phyloP scores from a whole-genome alignment of 2,329 filamentous ascomycete species.

The Alternaria sp. region DNA sequence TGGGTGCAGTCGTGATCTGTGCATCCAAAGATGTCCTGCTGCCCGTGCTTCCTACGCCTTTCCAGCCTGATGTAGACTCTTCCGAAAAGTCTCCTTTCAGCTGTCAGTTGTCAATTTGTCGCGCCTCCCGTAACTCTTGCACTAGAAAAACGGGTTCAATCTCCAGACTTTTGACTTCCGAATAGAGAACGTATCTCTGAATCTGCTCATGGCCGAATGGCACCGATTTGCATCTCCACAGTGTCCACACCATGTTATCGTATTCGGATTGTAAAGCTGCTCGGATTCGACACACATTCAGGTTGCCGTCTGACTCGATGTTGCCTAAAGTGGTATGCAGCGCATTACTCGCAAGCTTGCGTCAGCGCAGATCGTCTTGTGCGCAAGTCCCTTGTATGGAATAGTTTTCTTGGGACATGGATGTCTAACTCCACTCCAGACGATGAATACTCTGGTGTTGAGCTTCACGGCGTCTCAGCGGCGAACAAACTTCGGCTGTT shows the following conservation, averaged over 20 bases:
- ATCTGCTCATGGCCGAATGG: neutral
- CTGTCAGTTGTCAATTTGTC: slow-evolving; percentile 16
- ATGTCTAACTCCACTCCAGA: slow-evolving; percentile 8
- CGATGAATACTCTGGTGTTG: slow-evolving; percentile 9
- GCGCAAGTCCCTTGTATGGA: slow-evolving; percentile 1
- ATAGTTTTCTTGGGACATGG: slow-evolving; percentile 6
- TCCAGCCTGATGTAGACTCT: slow-evolving; percentile 1
- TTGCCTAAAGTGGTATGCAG: neutral
- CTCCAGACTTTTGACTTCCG: neutral
- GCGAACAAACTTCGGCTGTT: slow-evolving; percentile 4
- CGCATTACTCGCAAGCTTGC: slow-evolving; percentile 8
- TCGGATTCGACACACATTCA: neutral
- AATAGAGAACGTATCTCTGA: neutral
- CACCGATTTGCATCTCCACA: neutral
- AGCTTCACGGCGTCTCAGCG: slow-evolving; percentile 10
- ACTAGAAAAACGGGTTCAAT: slow-evolving; percentile 10
- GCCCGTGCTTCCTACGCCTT: slow-evolving; percentile 1
- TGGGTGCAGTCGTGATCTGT: slow-evolving; percentile 8
- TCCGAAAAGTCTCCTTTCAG: neutral
- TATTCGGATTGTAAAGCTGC: slow-evolving; percentile 7
- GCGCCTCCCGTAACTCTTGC: slow-evolving; percentile 2
- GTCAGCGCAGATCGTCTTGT: slow-evolving; percentile 1
- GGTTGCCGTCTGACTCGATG: slow-evolving; percentile 1
- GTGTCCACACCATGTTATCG: neutral
- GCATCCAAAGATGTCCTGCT: slow-evolving; percentile 1